These are phyloP conservation scores for Cyberlindnera sargentensis DNA, from an alignment of 805 yeast species.

Conservation along the genomic window DNA sequence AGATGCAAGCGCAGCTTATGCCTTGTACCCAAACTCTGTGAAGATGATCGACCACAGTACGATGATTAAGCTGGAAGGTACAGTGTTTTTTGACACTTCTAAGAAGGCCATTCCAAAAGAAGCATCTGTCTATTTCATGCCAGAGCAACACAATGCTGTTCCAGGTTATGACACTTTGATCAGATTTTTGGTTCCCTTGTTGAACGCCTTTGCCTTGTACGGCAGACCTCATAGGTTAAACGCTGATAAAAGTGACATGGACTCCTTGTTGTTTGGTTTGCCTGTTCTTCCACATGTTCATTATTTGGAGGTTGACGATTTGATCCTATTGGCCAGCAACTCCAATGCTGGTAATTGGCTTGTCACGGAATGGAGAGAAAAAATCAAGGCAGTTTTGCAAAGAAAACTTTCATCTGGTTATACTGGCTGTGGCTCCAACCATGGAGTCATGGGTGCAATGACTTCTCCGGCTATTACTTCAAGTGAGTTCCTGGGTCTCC, in stretches of 20 bases:
- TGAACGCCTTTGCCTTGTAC: constrained; percentile 71
- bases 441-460: constrained; percentile 56
- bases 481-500: constrained; percentile 25
- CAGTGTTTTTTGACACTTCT: constrained; percentile 50
- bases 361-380: constrained; percentile 49
- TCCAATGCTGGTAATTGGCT: constrained; percentile 42
- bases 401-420: constrained; percentile 53
- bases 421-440: constrained; percentile 68
- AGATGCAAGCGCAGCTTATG: constrained; percentile 66
- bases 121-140: constrained; percentile 72
- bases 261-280: constrained; percentile 69
- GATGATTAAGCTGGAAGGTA: constrained; percentile 83
- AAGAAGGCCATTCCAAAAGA: constrained; percentile 44
- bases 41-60: constrained; percentile 80
- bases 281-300: constrained; percentile 77
- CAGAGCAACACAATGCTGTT: constrained; percentile 76
- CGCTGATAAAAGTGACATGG: constrained; percentile 61
- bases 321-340: constrained; percentile 34
- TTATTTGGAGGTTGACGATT: constrained; percentile 60
- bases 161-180: constrained; percentile 80
- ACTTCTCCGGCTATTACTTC: constrained; percentile 39
- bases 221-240: constrained; percentile 75
- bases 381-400: constrained; percentile 48
- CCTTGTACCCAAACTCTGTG: constrained; percentile 87
- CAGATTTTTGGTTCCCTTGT: constrained; percentile 65